phyloP scores from a whole-genome alignment of 306 rosid species.

The Vigna reflexopilosa region DNA sequence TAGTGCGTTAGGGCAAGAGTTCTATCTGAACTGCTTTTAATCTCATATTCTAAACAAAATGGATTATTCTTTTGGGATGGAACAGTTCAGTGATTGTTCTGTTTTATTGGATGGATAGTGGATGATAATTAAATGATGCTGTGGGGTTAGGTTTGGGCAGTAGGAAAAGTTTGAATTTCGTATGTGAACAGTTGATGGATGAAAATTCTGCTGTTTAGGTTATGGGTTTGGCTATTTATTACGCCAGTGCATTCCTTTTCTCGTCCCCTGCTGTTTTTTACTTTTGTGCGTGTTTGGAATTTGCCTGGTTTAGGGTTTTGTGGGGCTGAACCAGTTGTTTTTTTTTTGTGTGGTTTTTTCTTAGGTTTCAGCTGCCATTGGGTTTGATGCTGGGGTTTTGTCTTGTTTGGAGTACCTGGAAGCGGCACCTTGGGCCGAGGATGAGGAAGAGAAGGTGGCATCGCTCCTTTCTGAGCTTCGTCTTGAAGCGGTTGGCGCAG shows the following conservation, averaged over 20 bases:
- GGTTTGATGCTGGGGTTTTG: constrained; percentile 90
- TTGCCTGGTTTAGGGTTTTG: constrained; percentile 30
- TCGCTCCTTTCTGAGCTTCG: constrained; percentile 86
- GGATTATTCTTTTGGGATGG: not conserved
- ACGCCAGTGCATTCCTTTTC: not conserved
- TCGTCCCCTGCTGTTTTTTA: not conserved
- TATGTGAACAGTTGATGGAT: constrained; percentile 6
- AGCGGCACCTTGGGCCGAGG: constrained; percentile 99
- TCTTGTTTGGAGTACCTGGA: constrained; percentile 97
- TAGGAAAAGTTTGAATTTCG: constrained; percentile 40
- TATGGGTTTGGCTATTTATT: not conserved
- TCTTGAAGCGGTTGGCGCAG: constrained; percentile 87
- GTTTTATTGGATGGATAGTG: constrained; percentile 25
- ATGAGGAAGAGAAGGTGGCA: constrained; percentile 98
- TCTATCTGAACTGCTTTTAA: not conserved
- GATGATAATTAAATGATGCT: not conserved
- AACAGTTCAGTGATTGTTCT: not conserved
- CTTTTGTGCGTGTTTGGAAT: constrained; percentile 7
- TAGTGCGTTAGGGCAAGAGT: not conserved
- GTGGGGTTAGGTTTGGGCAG: constrained; percentile 47
- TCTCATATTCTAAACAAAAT: not conserved
- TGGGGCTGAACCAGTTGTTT: constrained; percentile 34
- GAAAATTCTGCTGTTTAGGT: not conserved
- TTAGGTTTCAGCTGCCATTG: constrained; percentile 95
- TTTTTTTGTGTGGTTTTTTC: constrained; percentile 29